Evolutionary conservation across 73 alveolate species (phyloP).

Genomic region (Paramecium sonneborni): DNA sequence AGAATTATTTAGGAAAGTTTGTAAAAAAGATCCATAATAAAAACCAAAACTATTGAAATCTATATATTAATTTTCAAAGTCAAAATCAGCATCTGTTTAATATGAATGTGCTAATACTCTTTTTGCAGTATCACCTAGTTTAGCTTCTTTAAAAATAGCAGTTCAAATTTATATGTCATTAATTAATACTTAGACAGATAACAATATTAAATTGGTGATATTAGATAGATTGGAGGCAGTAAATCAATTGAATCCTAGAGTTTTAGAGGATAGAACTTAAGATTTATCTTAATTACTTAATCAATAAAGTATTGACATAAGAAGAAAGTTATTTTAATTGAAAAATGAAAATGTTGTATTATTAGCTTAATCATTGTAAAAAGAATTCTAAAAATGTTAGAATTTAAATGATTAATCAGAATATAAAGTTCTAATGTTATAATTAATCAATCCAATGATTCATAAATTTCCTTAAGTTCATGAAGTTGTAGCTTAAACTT

Average conservation of each 20-base stretch:
- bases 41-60: slow-evolving; percentile 81
- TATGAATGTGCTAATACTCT: slow-evolving; percentile 88
- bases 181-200: slow-evolving; percentile 78
- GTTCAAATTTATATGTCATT: slow-evolving; percentile 74
- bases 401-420: slow-evolving; percentile 24
- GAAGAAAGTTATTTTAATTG: slow-evolving; percentile 20
- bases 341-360: slow-evolving; percentile 1
- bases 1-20: slow-evolving; percentile 81
- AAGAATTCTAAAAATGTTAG: slow-evolving; percentile 11
- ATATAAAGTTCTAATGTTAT: neutral
- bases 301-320: slow-evolving; percentile 33
- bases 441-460: neutral
- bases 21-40: slow-evolving; percentile 84
- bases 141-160: slow-evolving; percentile 83
- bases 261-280: neutral
- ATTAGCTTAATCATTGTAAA: neutral
- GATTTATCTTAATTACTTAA: neutral
- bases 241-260: slow-evolving; percentile 14
- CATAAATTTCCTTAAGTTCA: slow-evolving; percentile 20
- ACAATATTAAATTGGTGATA: slow-evolving; percentile 82
- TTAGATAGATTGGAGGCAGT: slow-evolving; percentile 72
- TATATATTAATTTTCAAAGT: slow-evolving; percentile 75
- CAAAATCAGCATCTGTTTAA: slow-evolving; percentile 80
- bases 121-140: slow-evolving; percentile 78
- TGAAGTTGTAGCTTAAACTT: neutral